Evolutionary conservation across 169 alveolate genomes (phyloP).

Genomic region (Plasmodium gonderi): DNA sequence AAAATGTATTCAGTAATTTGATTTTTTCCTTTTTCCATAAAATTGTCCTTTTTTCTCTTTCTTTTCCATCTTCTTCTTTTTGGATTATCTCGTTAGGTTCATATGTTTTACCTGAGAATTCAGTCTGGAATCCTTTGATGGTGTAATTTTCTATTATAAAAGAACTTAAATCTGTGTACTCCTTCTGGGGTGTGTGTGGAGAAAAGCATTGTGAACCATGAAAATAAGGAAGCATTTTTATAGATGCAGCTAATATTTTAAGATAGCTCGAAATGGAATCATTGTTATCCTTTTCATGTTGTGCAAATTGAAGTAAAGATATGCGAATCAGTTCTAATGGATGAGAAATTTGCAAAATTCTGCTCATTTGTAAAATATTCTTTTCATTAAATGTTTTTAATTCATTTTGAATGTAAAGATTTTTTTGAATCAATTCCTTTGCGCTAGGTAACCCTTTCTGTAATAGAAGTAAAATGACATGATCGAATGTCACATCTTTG

Average conservation of each 20-base stretch:
- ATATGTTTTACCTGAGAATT: not conserved
- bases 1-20: slow-evolving; percentile 16
- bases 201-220: not conserved
- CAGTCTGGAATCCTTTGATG: not conserved
- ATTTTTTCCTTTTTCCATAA: not conserved
- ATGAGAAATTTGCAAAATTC: not conserved
- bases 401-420: not conserved
- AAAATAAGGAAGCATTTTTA: not conserved
- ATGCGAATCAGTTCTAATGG: slow-evolving; percentile 23
- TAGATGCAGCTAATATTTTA: slow-evolving; percentile 14
- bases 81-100: not conserved
- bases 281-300: not conserved
- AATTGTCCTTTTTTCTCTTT: not conserved
- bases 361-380: not conserved
- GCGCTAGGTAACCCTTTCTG: slow-evolving; percentile 6
- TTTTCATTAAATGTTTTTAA: not conserved
- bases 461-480: slow-evolving; percentile 9
- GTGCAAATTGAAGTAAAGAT: not conserved
- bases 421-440: slow-evolving; percentile 12
- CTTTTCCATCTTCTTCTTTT: not conserved
- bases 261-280: slow-evolving; percentile 14
- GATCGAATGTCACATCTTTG: slow-evolving; percentile 9
- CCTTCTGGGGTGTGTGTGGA: not conserved
- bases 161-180: not conserved
- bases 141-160: not conserved